Evolutionary conservation across 1,284 basidiomycete species (phyloP), one percentile per base, ranked within the genome.

Genomic region (Vanrija humicola): DNA sequence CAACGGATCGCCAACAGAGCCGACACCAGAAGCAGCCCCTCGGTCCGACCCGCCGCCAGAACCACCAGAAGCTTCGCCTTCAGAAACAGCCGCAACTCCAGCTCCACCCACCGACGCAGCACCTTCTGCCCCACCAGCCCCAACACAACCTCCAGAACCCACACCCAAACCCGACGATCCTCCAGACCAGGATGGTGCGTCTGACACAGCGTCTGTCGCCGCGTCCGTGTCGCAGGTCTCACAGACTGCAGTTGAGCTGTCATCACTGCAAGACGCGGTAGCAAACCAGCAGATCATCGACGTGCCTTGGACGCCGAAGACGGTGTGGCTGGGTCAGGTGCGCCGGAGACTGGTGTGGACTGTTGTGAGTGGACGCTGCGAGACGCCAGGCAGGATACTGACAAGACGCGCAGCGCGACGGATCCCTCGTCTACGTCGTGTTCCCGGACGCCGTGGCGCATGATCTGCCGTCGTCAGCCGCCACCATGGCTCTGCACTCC

Each of bases 271-370:
- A 34, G 34, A 34, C 5, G 34, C 34, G 34, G 34, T 34, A 5
- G 12, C 34, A 34, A 34, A 34, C 14, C 9, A 12, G 2, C 34
- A 34, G 34, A 34, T 34, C 12, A 34, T 34, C 14, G 28, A 46
- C 0, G 45, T 34, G n/a, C 9, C 26, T 5, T 29, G 23, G 46
- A 59, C 43, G 51, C 61, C 12, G 42, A 62, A 34, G 59, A 50
- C 8, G 52, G 64, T 49, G 44, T 70, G 23, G 55, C 47, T 42
- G 63, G 64, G 59, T 54, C 64, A 29, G 46, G 46, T 9, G 42
- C 46, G 52, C 42, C 48, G 61, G 3, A 48, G 56, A 14, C 16
- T 68, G 25, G 49, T 38, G 14, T 73, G 69, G 68, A 55, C 68
- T 43, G 65, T 69, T 15, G 70, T 72, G 52, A 58, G 70, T 65